Conservation (phyloP, 2,329 filamentous ascomycete genomes). For the Cytospora piceae region DNA sequence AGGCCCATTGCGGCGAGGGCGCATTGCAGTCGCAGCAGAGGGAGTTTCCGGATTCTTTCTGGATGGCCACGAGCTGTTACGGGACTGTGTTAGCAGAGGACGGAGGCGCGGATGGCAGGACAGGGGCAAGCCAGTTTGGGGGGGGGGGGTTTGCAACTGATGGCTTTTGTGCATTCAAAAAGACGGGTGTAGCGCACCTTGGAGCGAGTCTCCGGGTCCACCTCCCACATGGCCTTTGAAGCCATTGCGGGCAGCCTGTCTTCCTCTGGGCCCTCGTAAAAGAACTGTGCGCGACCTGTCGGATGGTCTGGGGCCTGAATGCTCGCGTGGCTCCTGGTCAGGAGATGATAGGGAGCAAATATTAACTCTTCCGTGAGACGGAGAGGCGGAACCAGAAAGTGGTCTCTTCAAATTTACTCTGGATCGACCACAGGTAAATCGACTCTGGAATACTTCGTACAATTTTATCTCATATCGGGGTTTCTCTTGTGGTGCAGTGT, state of each 20-base stretch:
- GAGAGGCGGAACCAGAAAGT: too few relatives aligned
- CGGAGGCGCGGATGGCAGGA: not conserved
- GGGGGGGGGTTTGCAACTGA: not conserved
- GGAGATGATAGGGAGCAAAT: conserved; percentile 16
- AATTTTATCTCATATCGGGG: not conserved
- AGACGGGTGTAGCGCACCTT: conserved; percentile 62
- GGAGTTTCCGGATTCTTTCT: conserved; percentile 88
- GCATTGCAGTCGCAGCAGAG: conserved; percentile 94
- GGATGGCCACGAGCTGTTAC: conserved; percentile 79
- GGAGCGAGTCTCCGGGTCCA: conserved; percentile 93
- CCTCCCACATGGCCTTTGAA: conserved; percentile 92
- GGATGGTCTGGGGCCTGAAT: conserved; percentile 1
- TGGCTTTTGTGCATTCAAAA: not conserved
- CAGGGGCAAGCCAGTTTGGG: conserved; percentile 5
- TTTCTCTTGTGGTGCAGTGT: conserved; percentile 9
- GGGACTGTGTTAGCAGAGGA: conserved; percentile 24
- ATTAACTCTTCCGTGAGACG: not conserved
- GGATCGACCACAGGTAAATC: conserved; percentile 1
- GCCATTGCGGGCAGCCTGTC: conserved; percentile 49
- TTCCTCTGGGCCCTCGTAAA: conserved; percentile 10
- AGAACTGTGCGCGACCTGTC: conserved; percentile 3
- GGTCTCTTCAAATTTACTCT: not conserved
- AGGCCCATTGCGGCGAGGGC: conserved; percentile 96
- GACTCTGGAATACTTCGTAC: not conserved
- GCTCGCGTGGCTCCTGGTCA: conserved; percentile 27